Percentiles rank a stretch among this genome's conserved stretches.
Conservation (phyloP, 164 flowering plant genomes). For the Annona squamosa region DNA sequence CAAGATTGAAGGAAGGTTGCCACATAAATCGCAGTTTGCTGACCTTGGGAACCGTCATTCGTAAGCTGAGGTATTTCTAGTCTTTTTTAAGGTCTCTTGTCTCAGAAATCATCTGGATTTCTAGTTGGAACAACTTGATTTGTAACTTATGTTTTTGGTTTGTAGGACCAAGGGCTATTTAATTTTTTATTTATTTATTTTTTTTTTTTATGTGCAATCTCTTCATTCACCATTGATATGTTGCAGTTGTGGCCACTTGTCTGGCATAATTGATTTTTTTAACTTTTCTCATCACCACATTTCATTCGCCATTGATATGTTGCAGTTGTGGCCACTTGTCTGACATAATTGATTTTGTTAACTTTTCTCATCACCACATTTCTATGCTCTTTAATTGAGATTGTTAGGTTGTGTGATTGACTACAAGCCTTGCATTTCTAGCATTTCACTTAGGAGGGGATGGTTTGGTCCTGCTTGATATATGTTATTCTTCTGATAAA, state of each 20-base stretch:
- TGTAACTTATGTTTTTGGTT: not conserved
- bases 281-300: too few relatives aligned
- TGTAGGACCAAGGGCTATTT: too few relatives aligned
- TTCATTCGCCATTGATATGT: not conserved
- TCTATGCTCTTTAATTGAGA: not conserved
- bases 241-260: not conserved
- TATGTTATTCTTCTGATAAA: too few relatives aligned
- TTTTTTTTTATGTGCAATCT: not conserved
- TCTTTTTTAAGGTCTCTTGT: not conserved
- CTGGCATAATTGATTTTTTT: not conserved
- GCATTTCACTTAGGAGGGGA: too few relatives aligned
- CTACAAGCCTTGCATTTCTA: too few relatives aligned
- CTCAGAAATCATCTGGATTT: not conserved
- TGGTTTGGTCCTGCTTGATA: too few relatives aligned
- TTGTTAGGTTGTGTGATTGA: too few relatives aligned
- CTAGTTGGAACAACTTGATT: not conserved
- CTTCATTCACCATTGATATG: not conserved
- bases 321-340: not conserved
- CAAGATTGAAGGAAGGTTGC: conserved; percentile 90
- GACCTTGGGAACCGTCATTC: conserved; percentile 86
- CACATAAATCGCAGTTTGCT: conserved; percentile 95
- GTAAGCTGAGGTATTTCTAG: conserved; percentile 67
- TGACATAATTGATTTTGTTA: not conserved
- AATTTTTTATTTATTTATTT: not conserved
- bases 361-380: too few relatives aligned